These are phyloP conservation scores for Leishmania mexicana DNA, from an alignment of 208 protist species.

Conservation along the genomic window DNA sequence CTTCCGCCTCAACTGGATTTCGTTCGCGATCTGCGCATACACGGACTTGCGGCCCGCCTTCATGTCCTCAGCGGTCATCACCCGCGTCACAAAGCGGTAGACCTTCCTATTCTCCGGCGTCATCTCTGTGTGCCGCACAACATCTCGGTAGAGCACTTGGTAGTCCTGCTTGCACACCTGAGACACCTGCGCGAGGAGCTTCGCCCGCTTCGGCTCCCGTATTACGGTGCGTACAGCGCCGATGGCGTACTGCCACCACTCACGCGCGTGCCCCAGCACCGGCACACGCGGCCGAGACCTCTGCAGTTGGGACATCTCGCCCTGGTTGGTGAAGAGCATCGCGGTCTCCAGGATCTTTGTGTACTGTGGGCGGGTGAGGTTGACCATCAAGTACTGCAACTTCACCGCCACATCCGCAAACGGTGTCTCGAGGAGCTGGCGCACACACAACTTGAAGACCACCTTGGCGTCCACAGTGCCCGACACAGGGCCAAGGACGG, in stretches of 20 bases:
- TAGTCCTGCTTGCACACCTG: conserved; percentile 70
- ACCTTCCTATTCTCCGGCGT: conserved; percentile 55
- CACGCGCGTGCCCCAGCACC: conserved; percentile 53
- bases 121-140: conserved; percentile 71
- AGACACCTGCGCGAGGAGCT: conserved; percentile 62
- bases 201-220: conserved; percentile 40
- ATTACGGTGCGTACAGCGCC: conserved; percentile 47
- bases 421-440: conserved; percentile 54
- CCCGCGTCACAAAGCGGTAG: conserved; percentile 80
- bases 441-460: conserved; percentile 76
- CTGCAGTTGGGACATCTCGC: conserved; percentile 36
- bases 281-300: conserved; percentile 49
- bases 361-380: conserved; percentile 83
- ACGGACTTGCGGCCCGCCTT: conserved; percentile 68
- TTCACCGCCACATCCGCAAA: conserved; percentile 60
- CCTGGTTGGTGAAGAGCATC: conserved; percentile 63
- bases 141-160: conserved; percentile 71
- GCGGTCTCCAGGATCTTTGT: conserved; percentile 56
- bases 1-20: conserved; percentile 73
- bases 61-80: conserved; percentile 84
- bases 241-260: conserved; percentile 83
- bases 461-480: conserved; percentile 64
- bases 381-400: conserved; percentile 67
- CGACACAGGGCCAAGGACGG: conserved; percentile 78
- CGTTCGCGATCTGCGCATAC: conserved; percentile 76